Base-by-base conservation (phyloP, 2,329 filamentous ascomycete species). In the Aspergillus texensis region DNA sequence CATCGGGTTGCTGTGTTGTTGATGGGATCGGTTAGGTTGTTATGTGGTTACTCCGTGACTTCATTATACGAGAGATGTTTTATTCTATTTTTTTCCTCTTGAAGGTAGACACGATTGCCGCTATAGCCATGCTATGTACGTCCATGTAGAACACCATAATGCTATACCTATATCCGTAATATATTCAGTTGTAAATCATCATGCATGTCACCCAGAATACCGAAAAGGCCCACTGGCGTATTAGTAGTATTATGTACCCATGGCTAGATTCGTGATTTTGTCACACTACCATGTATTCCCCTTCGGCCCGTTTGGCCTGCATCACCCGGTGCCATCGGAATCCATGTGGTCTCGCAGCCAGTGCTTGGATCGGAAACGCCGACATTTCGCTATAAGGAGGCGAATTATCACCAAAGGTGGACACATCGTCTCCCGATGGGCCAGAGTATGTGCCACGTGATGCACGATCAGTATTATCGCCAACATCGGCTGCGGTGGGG, bases 271-370 rank as follows among this genome's bases (percentile, higher is more conserved):
- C 53, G 52, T 63, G 43, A 24, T 45, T 19, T 16, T 45, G 21
- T 70, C 67, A 79, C 54, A 77, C 76, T 28, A 78, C 77, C 68
- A 79, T 78, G 61, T 79, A 79, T 56, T 79, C 77, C 19, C 75
- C 77, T 56, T 74, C 72, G 19, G 72, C 75, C 30, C 73, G 72
- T 65, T 78, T 78, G 26, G 71, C 68, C 60, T 75, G 73, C 77
- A 79, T 79, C 26, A 75, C 72, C 24, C 69, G 72, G 41, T 74
- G 74, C 74, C 77, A 79, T 53, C 76, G 72, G 65, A 79, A 78
- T 11, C 75, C 76, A 36, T 70, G 71, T 1, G 67, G 65, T 9
- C 64, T 65, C 24, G 59, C 52, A 10, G 61, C 48, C 16, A 56
- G 45, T 43, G 57, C 52, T 30, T 39, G 28, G 16, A 8, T 36